Conservation (phyloP, 164 flowering plant genomes). For the Berberis vulgaris region DNA sequence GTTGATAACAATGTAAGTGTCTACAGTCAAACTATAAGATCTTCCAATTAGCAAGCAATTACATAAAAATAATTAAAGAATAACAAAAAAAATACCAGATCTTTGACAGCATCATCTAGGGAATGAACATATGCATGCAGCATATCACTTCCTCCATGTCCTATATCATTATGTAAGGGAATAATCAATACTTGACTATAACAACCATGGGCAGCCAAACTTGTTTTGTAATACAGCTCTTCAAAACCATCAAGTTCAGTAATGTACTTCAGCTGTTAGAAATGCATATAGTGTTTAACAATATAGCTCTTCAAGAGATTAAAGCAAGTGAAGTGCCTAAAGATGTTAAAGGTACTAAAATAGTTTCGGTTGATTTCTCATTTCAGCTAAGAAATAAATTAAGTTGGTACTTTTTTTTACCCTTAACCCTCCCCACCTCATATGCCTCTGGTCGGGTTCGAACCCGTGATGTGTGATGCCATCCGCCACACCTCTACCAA, state of each 20-base stretch:
- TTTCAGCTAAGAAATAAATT: too few species aligned
- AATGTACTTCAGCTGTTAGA: background rate
- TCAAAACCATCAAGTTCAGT: background rate
- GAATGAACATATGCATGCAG: slow-evolving; percentile 87
- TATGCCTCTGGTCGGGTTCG: too few species aligned
- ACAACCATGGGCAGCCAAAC: background rate
- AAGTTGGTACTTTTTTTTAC: too few species aligned
- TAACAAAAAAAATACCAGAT: slow-evolving; percentile 38
- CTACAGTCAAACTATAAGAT: background rate
- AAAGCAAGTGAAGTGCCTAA: too few species aligned
- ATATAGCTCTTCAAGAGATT: background rate
- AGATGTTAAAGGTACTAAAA: too few species aligned
- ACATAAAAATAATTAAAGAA: background rate
- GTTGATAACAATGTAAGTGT: background rate
- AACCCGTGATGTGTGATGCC: too few species aligned
- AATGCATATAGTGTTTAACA: background rate
- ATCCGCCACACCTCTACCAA: too few species aligned
- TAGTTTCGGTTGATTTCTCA: too few species aligned
- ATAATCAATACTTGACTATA: background rate
- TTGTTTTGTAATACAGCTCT: background rate
- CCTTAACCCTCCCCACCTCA: too few species aligned
- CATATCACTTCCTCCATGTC: slow-evolving; percentile 95
- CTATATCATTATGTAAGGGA: slow-evolving; percentile 18
- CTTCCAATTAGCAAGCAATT: background rate
- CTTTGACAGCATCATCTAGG: slow-evolving; percentile 61